A percentile compares a stretch with the other conserved stretches of the same genome.
phyloP scores from a whole-genome alignment of 179 eudicot genomes.

The Carnegiea gigantea region DNA sequence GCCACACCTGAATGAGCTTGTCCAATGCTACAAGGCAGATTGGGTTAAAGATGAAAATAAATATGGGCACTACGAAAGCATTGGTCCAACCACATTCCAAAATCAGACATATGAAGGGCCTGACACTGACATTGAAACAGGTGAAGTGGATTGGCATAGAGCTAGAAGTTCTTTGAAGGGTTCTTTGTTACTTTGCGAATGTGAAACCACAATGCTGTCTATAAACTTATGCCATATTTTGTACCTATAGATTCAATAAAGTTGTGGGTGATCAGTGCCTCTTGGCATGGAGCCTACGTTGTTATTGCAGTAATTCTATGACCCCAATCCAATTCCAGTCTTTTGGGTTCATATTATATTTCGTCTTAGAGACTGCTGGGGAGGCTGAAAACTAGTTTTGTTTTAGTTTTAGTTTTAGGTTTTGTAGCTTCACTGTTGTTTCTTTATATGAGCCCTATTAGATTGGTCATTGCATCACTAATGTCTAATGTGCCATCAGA shows the following conservation, averaged over 20 bases:
- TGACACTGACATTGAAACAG: slow-evolving; percentile 98
- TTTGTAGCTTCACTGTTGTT: slow-evolving; percentile 7
- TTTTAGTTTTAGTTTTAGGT: background rate
- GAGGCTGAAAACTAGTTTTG: background rate
- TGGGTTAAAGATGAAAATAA: slow-evolving; percentile 94
- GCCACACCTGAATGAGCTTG: slow-evolving; percentile 97
- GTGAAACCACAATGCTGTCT: background rate
- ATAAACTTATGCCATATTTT: background rate
- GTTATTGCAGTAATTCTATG: background rate
- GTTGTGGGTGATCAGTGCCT: background rate
- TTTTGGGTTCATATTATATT: too few relatives aligned
- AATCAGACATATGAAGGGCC: slow-evolving; percentile 97
- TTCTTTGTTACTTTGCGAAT: slow-evolving; percentile 4
- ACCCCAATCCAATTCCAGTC: too few relatives aligned
- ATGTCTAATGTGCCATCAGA: slow-evolving; percentile 9
- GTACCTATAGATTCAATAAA: background rate
- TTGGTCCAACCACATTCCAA: slow-evolving; percentile 60
- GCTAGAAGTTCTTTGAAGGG: background rate
- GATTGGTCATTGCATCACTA: background rate
- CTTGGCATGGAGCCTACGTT: background rate
- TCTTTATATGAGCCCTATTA: background rate
- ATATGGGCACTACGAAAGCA: slow-evolving; percentile 91
- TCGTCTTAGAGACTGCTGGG: background rate
- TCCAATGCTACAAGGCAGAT: slow-evolving; percentile 88
- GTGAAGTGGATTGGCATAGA: slow-evolving; percentile 32